Evolutionary conservation across 2,329 filamentous ascomycete genomes (phyloP), one percentile per base, ranked within the genome.

Genomic region (Davidsoniella neocaledoniae): DNA sequence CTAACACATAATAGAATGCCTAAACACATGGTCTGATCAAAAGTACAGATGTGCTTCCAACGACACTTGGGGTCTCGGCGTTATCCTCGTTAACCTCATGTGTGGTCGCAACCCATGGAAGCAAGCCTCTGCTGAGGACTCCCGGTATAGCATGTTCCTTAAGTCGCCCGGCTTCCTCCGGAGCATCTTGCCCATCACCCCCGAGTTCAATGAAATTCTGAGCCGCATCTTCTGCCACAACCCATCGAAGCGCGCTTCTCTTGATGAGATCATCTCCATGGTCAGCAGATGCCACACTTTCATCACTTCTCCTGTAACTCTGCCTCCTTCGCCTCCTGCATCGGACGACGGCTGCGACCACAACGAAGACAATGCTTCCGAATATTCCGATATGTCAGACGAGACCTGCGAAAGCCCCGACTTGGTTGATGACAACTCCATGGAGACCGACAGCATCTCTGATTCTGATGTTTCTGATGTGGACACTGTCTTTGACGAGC

Each of bases 51-150:
- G 88, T 56, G 87, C 86, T 48, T 85, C 90, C 52, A 98, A 96
- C 68, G 91, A 98, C 66, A 80, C 96, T 58, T 98, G 91, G 91
- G 90, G 85, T 60, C 76, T 98, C n/a, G 91, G 91, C 57, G 90
- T 98, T 48, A 94, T 98, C 62, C 74, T 98, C 54, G 87, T 98
- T 59, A 98, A 98, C 70, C 73, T 98, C 57, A 94, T 87, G 47
- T 98, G 91, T 68, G 91, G 91, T 62, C 86, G 91, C 64, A 98
- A 98, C 67, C 91, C 91, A 53, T 98, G 91, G 91, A 96, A 96
- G 70, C 83, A 91, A 63, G 91, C 91, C 54, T 94, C 87, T 10
- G 72, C 79, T 58, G 86, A 94, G 64, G 91, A 98, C 66, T 86
- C 86, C 56, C 96, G 91, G 43, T 98, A 96, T 74, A 79, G 83